These are phyloP conservation scores for Penicillium manginii DNA, from an alignment of 495 filamentous ascomycete species.

Conservation along the genomic window DNA sequence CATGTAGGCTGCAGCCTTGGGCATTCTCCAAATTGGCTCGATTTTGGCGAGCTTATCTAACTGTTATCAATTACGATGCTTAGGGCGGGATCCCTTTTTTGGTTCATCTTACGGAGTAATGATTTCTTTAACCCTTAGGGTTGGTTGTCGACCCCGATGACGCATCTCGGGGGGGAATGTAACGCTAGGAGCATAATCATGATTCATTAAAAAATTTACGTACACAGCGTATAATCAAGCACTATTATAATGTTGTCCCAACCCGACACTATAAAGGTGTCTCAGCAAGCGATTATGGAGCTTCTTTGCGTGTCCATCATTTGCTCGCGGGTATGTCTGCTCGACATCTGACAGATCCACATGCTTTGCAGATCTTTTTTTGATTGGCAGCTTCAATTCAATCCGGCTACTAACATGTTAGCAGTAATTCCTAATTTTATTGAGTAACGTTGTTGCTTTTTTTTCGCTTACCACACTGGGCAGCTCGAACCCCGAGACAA, in stretches of 20 bases:
- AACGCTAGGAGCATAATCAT: not conserved
- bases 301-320: not conserved
- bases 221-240: not conserved
- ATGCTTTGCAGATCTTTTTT: not conserved
- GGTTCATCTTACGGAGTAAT: no score
- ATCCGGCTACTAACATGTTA: not conserved
- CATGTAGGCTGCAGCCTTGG: not conserved
- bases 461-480: slow-evolving; percentile 1
- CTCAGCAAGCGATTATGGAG: not conserved
- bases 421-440: not conserved
- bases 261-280: not conserved
- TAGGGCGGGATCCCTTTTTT: no score
- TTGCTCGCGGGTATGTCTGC: not conserved
- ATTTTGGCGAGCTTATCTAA: not conserved
- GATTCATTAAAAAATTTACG: not conserved
- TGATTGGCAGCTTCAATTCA: not conserved
- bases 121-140: no score
- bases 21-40: no score
- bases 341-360: not conserved
- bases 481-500: not conserved
- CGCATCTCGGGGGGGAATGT: no score
- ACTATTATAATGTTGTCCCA: not conserved
- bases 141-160: no score
- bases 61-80: no score
- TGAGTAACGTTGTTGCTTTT: not conserved